Base-by-base conservation (phyloP, 1,284 basidiomycete species). In the Apiotrichum sp. region DNA sequence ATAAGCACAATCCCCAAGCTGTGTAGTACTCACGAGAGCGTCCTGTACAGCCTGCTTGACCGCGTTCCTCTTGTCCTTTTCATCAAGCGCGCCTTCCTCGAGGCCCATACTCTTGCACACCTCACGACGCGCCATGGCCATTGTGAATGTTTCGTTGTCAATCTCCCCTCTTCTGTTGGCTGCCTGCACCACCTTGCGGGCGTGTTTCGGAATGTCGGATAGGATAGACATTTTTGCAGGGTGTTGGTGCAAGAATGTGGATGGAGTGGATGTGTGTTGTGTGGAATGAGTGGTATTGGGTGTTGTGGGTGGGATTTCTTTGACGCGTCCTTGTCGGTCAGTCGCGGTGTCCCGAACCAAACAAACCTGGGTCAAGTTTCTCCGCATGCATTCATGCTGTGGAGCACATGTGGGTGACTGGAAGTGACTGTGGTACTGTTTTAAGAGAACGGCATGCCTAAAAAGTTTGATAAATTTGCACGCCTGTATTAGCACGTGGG, bases 31-130 rank as follows among this genome's bases (percentile, higher is more conserved):
- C 52, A 75, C 73, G 33, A 73, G 46, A 38, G 65, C 67, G 6
- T 51, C 56, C 59, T 72, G 67, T 57, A 79, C 67, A 55, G 75
- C 61, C 56, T 72, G 50, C 68, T 78, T 67, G 63, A 77, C 62
- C 56, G 70, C 50, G 57, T 65, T 56, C 69, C 74, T 70, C 36
- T 62, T 50, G 22, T 48, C 48, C 3, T 47, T 59, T 0, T 49
- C 61, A 16, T 65, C 65, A 49, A 69, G 45, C 7, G 46, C 63
- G 16, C 59, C 62, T 11, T 52, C 44, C 11, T 56, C 52, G 31
- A 72, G 53, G 4, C 65, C 64, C 63, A 73, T 59, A 8, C 16
- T 42, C n/a, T 53, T n/a, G 31, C 58, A 53, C 5, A 71, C 58
- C 31, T 46, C 41, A 1, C 36, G 42, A 22, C 70, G 55, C 31